phyloP scores from a whole-genome alignment of 2,329 filamentous ascomycete species.

The Plenodomus tracheiphilus region DNA sequence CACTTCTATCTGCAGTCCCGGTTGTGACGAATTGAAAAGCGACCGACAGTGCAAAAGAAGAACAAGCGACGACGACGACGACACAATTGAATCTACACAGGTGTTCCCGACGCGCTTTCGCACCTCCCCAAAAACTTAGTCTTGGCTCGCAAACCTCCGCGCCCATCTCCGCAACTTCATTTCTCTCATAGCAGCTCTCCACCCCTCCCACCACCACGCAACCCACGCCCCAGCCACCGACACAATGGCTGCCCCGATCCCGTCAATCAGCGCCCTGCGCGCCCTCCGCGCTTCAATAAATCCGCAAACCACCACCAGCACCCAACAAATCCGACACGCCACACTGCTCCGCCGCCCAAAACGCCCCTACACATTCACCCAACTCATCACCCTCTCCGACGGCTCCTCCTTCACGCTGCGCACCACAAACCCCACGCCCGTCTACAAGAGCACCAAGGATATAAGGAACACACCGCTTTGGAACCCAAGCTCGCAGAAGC shows the following conservation, averaged over 20 bases:
- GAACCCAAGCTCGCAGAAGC: conserved; percentile 81
- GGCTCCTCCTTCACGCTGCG: conserved; percentile 81
- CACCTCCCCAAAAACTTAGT: not conserved
- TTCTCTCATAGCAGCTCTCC: too few species aligned
- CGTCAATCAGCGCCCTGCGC: conserved; percentile 38
- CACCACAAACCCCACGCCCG: conserved; percentile 70
- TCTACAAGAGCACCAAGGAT: conserved; percentile 73
- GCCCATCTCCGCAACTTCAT: conserved; percentile 28
- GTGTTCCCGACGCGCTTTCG: not conserved
- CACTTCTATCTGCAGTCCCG: too few species aligned
- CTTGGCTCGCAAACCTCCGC: conserved; percentile 8
- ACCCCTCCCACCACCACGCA: conserved; percentile 7
- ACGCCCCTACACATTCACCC: conserved; percentile 95
- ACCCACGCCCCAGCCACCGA: conserved; percentile 8
- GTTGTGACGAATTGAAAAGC: not conserved
- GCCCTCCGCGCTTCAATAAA: conserved; percentile 32
- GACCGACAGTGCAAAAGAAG: not conserved
- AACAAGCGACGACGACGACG: not conserved
- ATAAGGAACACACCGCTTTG: conserved; percentile 86
- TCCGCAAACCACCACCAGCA: conserved; percentile 18
- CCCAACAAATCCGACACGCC: conserved; percentile 77
- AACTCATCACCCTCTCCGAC: conserved; percentile 89
- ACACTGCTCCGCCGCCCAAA: conserved; percentile 86
- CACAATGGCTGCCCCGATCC: conserved; percentile 38
- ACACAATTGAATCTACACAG: not conserved